phyloP scores from a whole-genome alignment of 2,329 filamentous ascomycete genomes.

The Fusarium anguioides region DNA sequence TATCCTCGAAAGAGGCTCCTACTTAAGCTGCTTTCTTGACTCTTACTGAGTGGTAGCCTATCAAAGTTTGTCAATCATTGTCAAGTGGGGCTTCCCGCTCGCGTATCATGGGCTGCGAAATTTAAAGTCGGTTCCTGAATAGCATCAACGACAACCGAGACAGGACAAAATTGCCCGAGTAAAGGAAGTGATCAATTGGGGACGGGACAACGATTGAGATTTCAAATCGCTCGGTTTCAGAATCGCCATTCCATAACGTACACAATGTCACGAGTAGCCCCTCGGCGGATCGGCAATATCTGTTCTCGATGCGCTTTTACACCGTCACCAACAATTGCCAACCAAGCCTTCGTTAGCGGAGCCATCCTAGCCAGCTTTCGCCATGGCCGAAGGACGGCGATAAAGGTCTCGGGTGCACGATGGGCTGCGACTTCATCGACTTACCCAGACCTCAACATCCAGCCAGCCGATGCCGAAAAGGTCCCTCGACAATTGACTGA shows the following conservation, averaged over 20 bases:
- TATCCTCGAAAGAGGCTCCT: neutral
- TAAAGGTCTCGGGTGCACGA: conserved; percentile 32
- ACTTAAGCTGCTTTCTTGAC: neutral
- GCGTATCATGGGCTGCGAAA: conserved; percentile 22
- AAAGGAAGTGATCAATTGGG: neutral
- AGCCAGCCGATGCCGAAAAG: conserved; percentile 27
- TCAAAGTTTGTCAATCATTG: conserved; percentile 4
- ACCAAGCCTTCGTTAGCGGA: conserved; percentile 42
- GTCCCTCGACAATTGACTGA: conserved; percentile 49
- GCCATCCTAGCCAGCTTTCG: conserved; percentile 33
- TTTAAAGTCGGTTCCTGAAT: conserved; percentile 24
- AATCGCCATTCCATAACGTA: neutral
- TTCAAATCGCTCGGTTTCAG: neutral
- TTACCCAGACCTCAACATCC: conserved; percentile 28
- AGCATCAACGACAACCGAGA: conserved; percentile 18
- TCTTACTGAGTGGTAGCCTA: neutral
- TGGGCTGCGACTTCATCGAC: conserved; percentile 46
- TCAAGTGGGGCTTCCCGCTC: conserved; percentile 22
- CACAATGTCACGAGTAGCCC: conserved; percentile 54
- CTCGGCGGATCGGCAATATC: conserved; percentile 51
- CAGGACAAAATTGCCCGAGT: neutral
- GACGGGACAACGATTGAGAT: neutral
- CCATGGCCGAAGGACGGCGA: conserved; percentile 17
- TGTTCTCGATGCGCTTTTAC: conserved; percentile 59
- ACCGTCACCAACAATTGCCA: conserved; percentile 40